Evolutionary conservation across 768 basidiomycete species (phyloP), one percentile per base, ranked within the genome.

Genomic region (Naganishia friedmannii): DNA sequence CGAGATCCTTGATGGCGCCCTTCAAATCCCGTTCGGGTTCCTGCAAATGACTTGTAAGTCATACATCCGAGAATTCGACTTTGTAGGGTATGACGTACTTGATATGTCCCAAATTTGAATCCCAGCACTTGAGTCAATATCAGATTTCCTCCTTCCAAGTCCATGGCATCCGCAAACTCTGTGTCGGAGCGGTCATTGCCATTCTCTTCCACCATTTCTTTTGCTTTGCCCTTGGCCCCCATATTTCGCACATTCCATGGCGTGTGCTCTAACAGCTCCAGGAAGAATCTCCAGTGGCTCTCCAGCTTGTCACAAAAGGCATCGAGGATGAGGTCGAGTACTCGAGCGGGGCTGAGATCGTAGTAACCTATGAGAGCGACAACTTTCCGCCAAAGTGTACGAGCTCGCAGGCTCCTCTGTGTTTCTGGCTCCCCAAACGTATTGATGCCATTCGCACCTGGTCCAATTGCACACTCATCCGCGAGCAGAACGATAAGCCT

Each of bases 31-130:
- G 17, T 28, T 72, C 53, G 31, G 32, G 60, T 45, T 67, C 66
- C 46, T 71, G 39, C 0, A 10, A 39, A 53, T 39, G 26, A 12
- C 46, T 19, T 39, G 39, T 21, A 29, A 29, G 39, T 53, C 12
- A 57, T 5, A 28, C 13, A 55, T 46, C 15, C 31, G 12, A 42
- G 56, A 63, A 54, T 71, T 53, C 69, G 37, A 37, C 85, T 13
- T 6, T 23, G 37, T 29, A 15, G 3, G 8, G 26, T 5, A 23
- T 7, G 26, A 45, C 60, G 57, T 73, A 93, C 94, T 83, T 94
- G 89, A 80, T 95, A 94, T 78, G 89, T 88, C 10, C 86, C 85
- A 76, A 96, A 95, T 81, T 99, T 99, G 86, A 98, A 98, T n/a
- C 96, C 96, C 26, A 99, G 83, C 8, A 98, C 90, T 82, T 99